Evolutionary conservation across 2,329 filamentous ascomycete genomes (phyloP).

Genomic region (Elsinoe ampelina): DNA sequence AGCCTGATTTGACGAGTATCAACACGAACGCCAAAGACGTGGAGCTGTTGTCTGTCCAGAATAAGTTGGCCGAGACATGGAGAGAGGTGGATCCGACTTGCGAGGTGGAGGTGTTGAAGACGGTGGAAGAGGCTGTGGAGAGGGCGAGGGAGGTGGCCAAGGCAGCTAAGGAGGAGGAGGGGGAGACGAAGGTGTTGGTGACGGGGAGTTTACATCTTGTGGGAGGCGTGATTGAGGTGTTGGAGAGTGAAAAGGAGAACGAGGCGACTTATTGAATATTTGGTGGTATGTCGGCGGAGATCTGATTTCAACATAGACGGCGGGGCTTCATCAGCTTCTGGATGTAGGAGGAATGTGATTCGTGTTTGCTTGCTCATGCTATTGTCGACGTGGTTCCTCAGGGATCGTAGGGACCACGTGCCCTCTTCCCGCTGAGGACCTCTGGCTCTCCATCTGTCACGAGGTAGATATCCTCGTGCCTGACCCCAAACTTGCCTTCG

Average conservation of each 20-base stretch:
- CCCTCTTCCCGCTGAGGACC: slow-evolving; percentile 45
- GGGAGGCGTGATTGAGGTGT: slow-evolving; percentile 63
- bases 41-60: slow-evolving; percentile 55
- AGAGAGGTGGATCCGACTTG: slow-evolving; percentile 43
- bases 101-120: slow-evolving; percentile 49
- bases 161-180: slow-evolving; percentile 27
- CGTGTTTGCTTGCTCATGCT: not conserved
- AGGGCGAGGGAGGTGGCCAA: slow-evolving; percentile 38
- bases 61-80: slow-evolving; percentile 55
- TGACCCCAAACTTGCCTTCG: slow-evolving; percentile 49
- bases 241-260: slow-evolving; percentile 42
- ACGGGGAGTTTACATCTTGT: slow-evolving; percentile 82
- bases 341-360: not conserved
- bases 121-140: slow-evolving; percentile 60
- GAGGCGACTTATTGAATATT: not conserved
- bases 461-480: slow-evolving; percentile 54
- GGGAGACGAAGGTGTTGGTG: slow-evolving; percentile 52
- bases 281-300: not conserved
- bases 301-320: slow-evolving; percentile 4
- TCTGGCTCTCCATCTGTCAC: slow-evolving; percentile 47
- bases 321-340: slow-evolving; percentile 6
- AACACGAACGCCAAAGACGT: slow-evolving; percentile 53
- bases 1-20: slow-evolving; percentile 53
- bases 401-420: slow-evolving; percentile 46
- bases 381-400: slow-evolving; percentile 11